Conservation (phyloP, 1,284 basidiomycete genomes). For the Pisolithus thermaeus region DNA sequence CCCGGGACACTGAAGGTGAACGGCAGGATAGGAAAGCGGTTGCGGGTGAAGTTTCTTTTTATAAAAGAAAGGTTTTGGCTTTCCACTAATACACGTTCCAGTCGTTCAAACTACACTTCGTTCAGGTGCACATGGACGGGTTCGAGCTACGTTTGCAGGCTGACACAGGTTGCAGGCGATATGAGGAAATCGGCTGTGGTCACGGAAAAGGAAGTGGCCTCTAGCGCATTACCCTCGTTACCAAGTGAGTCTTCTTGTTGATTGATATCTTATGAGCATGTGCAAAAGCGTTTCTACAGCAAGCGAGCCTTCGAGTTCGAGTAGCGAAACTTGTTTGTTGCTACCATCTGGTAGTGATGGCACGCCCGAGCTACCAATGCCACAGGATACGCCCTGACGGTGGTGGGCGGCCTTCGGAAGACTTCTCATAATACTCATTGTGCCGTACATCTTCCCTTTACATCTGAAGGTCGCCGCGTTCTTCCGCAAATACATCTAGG, state of each 20-base stretch:
- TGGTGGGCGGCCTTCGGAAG: constrained; percentile 53
- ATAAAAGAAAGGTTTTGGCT: neutral
- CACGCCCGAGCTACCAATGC: constrained; percentile 13
- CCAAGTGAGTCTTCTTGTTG: constrained; percentile 12
- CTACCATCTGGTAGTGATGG: constrained; percentile 4
- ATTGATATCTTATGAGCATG: neutral
- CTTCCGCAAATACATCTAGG: constrained; percentile 33
- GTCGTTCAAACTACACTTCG: constrained; percentile 12
- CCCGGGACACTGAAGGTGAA: constrained; percentile 11
- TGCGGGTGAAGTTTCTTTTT: constrained; percentile 16
- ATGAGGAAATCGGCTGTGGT: constrained; percentile 4
- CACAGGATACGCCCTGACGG: constrained; percentile 37
- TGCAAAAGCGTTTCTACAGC: constrained; percentile 6
- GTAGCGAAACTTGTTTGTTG: neutral
- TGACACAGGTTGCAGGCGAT: constrained; percentile 15
- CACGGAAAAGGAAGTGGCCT: constrained; percentile 2
- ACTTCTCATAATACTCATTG: constrained; percentile 39
- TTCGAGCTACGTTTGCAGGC: constrained; percentile 4
- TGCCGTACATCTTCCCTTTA: constrained; percentile 38
- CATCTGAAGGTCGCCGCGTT: constrained; percentile 58
- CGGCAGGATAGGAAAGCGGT: constrained; percentile 22
- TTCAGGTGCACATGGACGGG: constrained; percentile 14
- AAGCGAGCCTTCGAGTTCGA: constrained; percentile 1
- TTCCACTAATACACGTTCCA: constrained; percentile 21
- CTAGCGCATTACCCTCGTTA: constrained; percentile 3